These are phyloP conservation scores for Dendrobium nobile DNA, from an alignment of 106 monocot species.

Conservation along the genomic window DNA sequence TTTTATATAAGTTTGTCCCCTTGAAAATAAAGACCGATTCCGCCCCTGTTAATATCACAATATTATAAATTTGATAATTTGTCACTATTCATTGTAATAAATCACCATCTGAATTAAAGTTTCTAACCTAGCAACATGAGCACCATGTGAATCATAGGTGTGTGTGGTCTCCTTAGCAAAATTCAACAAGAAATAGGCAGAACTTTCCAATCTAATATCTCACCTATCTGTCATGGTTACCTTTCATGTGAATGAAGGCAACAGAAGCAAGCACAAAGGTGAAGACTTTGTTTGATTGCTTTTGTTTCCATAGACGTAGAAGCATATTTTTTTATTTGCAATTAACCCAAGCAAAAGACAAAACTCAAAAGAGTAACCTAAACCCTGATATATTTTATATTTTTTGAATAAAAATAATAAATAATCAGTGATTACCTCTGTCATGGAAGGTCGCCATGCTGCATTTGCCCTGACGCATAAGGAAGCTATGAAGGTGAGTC, in stretches of 20 bases:
- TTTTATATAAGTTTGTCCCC: too few species aligned
- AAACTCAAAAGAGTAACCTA: not conserved
- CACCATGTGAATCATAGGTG: not conserved
- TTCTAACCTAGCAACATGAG: constrained; percentile 11
- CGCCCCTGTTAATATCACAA: too few species aligned
- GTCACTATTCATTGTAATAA: not conserved
- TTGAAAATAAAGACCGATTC: too few species aligned
- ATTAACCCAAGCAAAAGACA: not conserved
- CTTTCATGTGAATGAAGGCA: not conserved
- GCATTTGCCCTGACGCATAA: constrained; percentile 55
- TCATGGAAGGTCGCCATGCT: constrained; percentile 67
- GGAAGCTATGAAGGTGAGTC: constrained; percentile 55
- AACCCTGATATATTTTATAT: not conserved
- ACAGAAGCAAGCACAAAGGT: not conserved
- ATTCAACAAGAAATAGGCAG: not conserved
- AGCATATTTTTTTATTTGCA: not conserved
- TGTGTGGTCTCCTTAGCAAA: not conserved
- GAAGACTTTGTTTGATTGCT: not conserved
- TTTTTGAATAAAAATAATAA: not conserved
- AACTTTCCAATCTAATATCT: not conserved
- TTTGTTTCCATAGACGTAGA: not conserved
- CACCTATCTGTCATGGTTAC: not conserved
- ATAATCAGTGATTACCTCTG: constrained; percentile 32
- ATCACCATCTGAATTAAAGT: not conserved
- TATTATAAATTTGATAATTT: too few species aligned